Evolutionary conservation across 2,329 filamentous ascomycete species (phyloP), one percentile per base, ranked within the genome.

Genomic region (Plectosphaerella plurivora): DNA sequence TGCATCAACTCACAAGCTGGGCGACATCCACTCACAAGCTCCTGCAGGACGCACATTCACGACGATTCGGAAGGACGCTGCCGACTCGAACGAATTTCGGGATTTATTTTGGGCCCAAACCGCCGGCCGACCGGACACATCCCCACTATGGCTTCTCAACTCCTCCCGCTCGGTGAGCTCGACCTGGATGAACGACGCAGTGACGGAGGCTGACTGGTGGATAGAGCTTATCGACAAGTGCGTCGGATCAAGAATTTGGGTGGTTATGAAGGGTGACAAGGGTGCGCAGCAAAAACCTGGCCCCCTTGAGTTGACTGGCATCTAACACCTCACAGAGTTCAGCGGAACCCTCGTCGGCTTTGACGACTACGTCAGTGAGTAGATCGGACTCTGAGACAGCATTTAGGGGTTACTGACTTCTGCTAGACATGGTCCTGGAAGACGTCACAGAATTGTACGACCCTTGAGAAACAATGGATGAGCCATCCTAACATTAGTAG

Each of bases 331-430:
- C 53, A 45, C 67, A 97, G 94, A 99, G 72, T 99, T 99, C 75
- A 90, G 89, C 61, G 94, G 94, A 51, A 97, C 91, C 8, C 80
- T 99, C 24, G 83, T 96, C 51, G 94, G 94, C 3, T 99, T 99
- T 65, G 94, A 99, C 69, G 94, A 99, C 81, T 99, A 97, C 76
- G 94, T 99, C 81, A 99, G 92, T 97, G 81, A 77, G 93, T 96
- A 42, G 52, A 44, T 28, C 22, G 9, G 20, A 20, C 41, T 18
- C 45, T 36, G 8, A 39, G 3, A 20, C 15, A 8, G 8, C 37
- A 4, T 7, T 16, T 9, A 18, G n/a, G 3, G 3, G n/a, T 36
- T 8, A 50, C 61, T 68, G 46, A 67, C 57, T 46, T 37, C 50
- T 52, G 56, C 39, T 60, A 97, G 93, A 99, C 73, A 99, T 99